A percentile compares a stretch with the other conserved stretches of the same genome.
These are phyloP conservation scores for Phytophthora tentaculata DNA, from an alignment of 352 stramenopile genomes.

Conservation along the genomic window DNA sequence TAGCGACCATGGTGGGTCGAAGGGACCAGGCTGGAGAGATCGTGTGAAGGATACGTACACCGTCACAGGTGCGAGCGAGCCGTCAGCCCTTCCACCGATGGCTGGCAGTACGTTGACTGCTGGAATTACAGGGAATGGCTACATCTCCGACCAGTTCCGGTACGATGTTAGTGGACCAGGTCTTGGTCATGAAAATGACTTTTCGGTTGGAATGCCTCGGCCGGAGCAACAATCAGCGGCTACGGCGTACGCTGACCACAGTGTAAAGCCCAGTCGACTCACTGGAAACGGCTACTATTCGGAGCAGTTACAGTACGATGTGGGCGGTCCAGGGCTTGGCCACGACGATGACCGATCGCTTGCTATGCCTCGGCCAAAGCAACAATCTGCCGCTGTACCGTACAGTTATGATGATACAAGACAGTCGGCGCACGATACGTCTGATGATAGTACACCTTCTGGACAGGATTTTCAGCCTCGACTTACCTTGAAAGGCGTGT, in stretches of 20 bases:
- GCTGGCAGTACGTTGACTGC: conserved; percentile 18
- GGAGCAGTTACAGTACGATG: conserved; percentile 43
- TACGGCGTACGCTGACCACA: conserved; percentile 6
- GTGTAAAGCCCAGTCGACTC: conserved; percentile 13
- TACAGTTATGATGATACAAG: conserved; percentile 17
- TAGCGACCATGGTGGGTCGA: conserved; percentile 23
- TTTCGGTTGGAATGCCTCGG: conserved; percentile 24
- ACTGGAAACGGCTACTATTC: conserved; percentile 33
- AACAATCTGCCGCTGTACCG: neutral
- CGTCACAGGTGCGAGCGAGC: conserved; percentile 17
- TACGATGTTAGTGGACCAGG: conserved; percentile 36
- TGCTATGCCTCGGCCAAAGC: conserved; percentile 39
- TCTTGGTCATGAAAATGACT: conserved; percentile 34
- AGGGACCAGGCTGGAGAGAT: conserved; percentile 37
- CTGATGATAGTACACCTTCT: neutral
- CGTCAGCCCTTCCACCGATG: conserved; percentile 15
- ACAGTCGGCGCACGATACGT: conserved; percentile 1
- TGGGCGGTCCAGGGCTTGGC: conserved; percentile 29
- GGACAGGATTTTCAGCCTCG: conserved; percentile 26
- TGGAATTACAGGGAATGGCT: conserved; percentile 36
- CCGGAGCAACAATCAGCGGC: conserved; percentile 23
- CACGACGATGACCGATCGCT: conserved; percentile 32
- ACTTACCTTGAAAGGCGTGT: conserved; percentile 45
- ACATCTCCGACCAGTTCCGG: conserved; percentile 45
- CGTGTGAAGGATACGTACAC: conserved; percentile 37